Evolutionary conservation across 257 asterid species (phyloP), one percentile per base, ranked within the genome.

Genomic region (Linaria vulgaris): DNA sequence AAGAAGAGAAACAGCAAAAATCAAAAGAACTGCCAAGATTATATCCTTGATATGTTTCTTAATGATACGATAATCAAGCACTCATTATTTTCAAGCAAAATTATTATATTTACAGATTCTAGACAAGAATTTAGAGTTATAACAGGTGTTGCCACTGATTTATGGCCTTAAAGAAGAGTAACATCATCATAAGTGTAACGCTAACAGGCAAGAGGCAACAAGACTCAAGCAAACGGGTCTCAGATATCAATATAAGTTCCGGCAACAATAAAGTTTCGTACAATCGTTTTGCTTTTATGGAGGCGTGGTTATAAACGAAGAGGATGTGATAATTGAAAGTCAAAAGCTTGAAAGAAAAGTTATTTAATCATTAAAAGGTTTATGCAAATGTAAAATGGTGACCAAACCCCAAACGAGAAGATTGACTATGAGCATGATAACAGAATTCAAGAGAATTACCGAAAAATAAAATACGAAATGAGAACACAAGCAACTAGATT

Each of bases 1-100:
- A 67, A 21, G 56, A 70, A 68, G 70, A 31, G n/a, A 73, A 72
- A 41, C 48, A 61, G 30, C 55, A 73, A 72, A 57, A 17, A 60
- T 43, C 15, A 66, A 56, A 50, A 62, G 43, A 4, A 45, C 37
- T 58, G 43, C 19, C 50, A 72, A 56, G 27, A 24, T 4, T 14
- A 0, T 0, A 6, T 25, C 52, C 62, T 56, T 31, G n/a, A n/a
- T n/a, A n/a, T n/a, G n/a, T 9, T 16, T 10, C 12, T 56, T 23
- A 16, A 12, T 4, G 31, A 10, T 16, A 24, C 11, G 59, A 17
- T 44, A 56, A 16, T 7, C 62, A 0, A 13, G 7, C 58, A n/a
- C 44, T 30, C 48, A 25, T 47, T 62, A 62, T 44, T 47, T 12
- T 34, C 16, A 25, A 24, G 10, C 24, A 5, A 44, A 60, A 34